Base-by-base conservation (phyloP, 2,329 filamentous ascomycete species). In the Ascochyta clinopodiicola region DNA sequence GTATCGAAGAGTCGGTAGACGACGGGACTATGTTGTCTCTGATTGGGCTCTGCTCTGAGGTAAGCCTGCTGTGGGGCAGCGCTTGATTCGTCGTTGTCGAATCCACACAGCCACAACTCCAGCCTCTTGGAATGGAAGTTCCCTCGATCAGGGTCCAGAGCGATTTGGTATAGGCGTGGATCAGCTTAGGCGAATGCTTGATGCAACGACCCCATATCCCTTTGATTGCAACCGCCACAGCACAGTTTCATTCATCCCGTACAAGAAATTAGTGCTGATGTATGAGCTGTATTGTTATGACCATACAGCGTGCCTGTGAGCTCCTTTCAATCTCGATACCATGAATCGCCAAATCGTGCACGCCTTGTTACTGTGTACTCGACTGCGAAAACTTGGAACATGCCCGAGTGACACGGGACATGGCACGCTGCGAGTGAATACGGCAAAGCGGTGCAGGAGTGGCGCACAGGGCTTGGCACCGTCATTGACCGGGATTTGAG, bases 401-500 rank as follows among this genome's bases (percentile, higher is more conserved):
- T 13, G 8, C 12, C n/a, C 39, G 21, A 27, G 22, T 15, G 35
- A 12, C 9, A 29, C 15, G 31, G 42, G 31, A 44, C 9, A 6
- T 9, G 27, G 52, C 45, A 50, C 39, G 22, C n/a, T n/a, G n/a
- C 40, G 40, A 44, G 29, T 36, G 36, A 37, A 55, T 32, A 37
- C 40, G 46, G 52, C 27, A 37, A 21, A 19, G 27, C 37, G 52
- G 46, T 13, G 43, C 27, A 17, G 21, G 8, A 43, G 32, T 44
- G 38, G 51, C 37, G 40, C 42, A 43, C 37, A 35, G 34, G 12
- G 29, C 45, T 51, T 43, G 52, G 52, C 52, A 19, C 19, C 52
- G 52, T 56, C 52, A 56, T 56, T 9, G 40, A 56, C 42, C 22
- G 25, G 42, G 42, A 13, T n/a, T 44, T 43, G 37, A 25, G 31